A percentile compares a stretch with the other conserved stretches of the same genome.
Conservation (phyloP, 1,139 yeast species). For the Lipomyces yarrowii region DNA sequence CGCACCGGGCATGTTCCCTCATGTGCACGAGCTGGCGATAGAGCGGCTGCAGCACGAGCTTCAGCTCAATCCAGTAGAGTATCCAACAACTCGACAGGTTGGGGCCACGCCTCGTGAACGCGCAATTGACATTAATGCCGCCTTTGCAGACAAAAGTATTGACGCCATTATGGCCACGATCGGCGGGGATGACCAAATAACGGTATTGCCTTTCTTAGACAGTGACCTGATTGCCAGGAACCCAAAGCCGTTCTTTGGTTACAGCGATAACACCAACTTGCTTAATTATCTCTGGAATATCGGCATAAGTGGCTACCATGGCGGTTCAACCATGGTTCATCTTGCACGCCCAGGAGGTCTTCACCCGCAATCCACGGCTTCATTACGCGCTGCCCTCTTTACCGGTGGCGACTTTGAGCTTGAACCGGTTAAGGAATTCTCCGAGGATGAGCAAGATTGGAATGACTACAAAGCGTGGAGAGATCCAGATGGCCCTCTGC, state of each 20-base stretch:
- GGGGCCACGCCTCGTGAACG: constrained; percentile 6
- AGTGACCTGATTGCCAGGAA: background rate
- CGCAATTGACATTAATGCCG: constrained; percentile 1
- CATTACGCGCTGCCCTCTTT: constrained; percentile 3
- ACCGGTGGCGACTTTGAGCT: constrained; percentile 1
- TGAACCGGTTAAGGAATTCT: background rate
- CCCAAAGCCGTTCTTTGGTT: constrained; percentile 5
- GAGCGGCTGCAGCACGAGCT: background rate
- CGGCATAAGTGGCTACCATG: background rate
- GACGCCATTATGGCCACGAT: constrained; percentile 1
- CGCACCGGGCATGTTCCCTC: background rate
- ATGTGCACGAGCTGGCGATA: constrained; percentile 2
- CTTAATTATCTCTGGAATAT: constrained; percentile 6
- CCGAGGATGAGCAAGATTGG: constrained; percentile 1
- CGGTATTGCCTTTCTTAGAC: constrained; percentile 2
- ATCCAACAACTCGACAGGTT: background rate
- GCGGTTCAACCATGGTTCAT: constrained; percentile 4
- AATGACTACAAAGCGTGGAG: background rate
- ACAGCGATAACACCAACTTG: constrained; percentile 2
- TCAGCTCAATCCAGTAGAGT: background rate
- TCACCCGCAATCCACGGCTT: background rate
- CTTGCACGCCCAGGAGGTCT: constrained; percentile 1
- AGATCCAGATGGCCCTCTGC: background rate
- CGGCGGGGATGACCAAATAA: constrained; percentile 2
- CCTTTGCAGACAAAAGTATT: constrained; percentile 1